Base-by-base conservation (phyloP, 2,329 filamentous ascomycete genomes). In the Mycosphaerella arachidis region DNA sequence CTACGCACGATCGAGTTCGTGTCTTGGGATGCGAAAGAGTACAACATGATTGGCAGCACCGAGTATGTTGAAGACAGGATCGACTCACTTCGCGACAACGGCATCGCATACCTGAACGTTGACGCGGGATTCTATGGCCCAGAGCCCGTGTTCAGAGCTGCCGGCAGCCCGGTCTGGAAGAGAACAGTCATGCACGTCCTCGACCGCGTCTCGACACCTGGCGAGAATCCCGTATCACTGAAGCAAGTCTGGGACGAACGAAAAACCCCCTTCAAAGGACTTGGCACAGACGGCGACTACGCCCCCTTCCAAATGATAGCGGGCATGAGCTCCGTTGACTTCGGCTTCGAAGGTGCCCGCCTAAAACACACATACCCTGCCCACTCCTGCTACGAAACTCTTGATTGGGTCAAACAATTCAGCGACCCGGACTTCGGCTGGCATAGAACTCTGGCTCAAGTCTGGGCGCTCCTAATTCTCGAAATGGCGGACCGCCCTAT, bases 1-100 rank as follows among this genome's bases (percentile, higher is more conserved):
- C 80, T 96, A 16, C 88, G 94, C n/a, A 95, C 91, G 3, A 96
- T 99, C 65, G 90, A 96, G 73, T 97, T 99, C 74, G 92, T 92
- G 71, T 96, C 91, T 35, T 99, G 94, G 94, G 94, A 99, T 73
- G 94, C 85, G 4, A 88, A 88, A 67, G 91, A 93, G 74, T 97
- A 96, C 78, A 97, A 97, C 74, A 79, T 94, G 50, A 90, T 96
- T 59, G 94, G 94, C 8, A 96, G 91, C 10, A 97, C 94, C 1
- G 94, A 99, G 74, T 93, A 89, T 70, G 94, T 99, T 50, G 94
- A 99, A 76, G 88, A 89, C 51, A 87, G 93, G 66, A 80, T 91
- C 30, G 86, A 92, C 0, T 74, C 78, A 3, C 81, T 99, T 6
- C 87, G 90, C 46, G 78, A 83, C 18, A 83, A 94, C 67, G 93